Evolutionary conservation across 202 grass and related monocot species (phyloP).

Genomic region (Zoysia matrella): DNA sequence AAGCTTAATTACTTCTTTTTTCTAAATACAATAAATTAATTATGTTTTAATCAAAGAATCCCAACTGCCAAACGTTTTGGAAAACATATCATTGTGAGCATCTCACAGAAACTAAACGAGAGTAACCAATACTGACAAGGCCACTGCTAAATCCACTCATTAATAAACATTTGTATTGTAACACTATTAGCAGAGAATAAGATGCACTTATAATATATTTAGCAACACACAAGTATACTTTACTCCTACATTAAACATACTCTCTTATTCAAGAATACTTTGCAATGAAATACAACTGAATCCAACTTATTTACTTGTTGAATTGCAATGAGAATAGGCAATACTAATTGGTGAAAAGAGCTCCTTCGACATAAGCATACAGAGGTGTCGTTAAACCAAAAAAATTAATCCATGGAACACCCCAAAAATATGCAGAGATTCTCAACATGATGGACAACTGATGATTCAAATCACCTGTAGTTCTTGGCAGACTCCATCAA

Average conservation of each 20-base stretch:
- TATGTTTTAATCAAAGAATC: background rate
- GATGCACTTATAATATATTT: too few relatives aligned
- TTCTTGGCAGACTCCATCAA: conserved; percentile 8
- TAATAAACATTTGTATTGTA: too few relatives aligned
- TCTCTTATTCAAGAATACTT: too few relatives aligned
- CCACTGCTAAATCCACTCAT: too few relatives aligned
- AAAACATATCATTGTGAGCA: background rate
- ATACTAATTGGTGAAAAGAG: background rate
- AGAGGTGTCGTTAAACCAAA: conserved; percentile 18
- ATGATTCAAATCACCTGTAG: background rate
- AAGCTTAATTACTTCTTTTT: conserved; percentile 12
- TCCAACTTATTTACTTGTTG: too few relatives aligned
- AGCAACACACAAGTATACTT: too few relatives aligned
- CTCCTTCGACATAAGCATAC: background rate
- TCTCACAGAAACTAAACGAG: background rate
- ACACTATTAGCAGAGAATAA: too few relatives aligned
- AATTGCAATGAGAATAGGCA: background rate
- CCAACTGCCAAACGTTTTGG: background rate
- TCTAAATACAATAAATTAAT: background rate
- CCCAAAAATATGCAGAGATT: background rate
- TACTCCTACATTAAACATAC: too few relatives aligned
- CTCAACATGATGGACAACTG: background rate
- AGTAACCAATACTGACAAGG: too few relatives aligned
- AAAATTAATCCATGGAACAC: background rate
- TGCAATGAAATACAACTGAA: too few relatives aligned